phyloP scores from a whole-genome alignment of 1,284 basidiomycete genomes.

The Xanthoconium separans region DNA sequence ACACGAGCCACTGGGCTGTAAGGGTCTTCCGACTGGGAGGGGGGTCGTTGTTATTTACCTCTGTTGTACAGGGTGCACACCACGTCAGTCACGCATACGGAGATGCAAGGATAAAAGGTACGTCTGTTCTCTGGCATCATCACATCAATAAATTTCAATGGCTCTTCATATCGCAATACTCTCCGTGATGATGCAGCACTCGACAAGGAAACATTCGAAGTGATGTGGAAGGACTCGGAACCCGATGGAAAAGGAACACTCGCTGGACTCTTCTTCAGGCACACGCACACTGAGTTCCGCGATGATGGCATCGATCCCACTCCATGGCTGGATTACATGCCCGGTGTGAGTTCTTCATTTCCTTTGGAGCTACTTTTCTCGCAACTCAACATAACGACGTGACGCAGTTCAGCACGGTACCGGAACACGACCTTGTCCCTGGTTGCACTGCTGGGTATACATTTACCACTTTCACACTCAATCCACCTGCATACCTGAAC shows the following conservation, averaged over 20 bases:
- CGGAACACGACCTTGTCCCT: slow-evolving; percentile 42
- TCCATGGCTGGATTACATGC: slow-evolving; percentile 56
- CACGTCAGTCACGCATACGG: slow-evolving; percentile 58
- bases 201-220: slow-evolving; percentile 69
- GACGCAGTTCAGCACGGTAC: slow-evolving; percentile 51
- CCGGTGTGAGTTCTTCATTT: slow-evolving; percentile 47
- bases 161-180: neutral
- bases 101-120: slow-evolving; percentile 52
- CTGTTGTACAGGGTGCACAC: slow-evolving; percentile 53
- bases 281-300: slow-evolving; percentile 61
- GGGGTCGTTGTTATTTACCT: neutral
- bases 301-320: slow-evolving; percentile 40
- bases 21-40: slow-evolving; percentile 20
- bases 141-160: neutral
- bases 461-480: slow-evolving; percentile 69
- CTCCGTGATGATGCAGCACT: slow-evolving; percentile 43
- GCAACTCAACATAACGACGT: neutral
- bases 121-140: slow-evolving; percentile 11
- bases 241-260: slow-evolving; percentile 51
- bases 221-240: slow-evolving; percentile 68
- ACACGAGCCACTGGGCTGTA: slow-evolving; percentile 79
- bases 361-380: neutral
- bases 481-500: slow-evolving; percentile 64
- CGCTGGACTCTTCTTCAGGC: slow-evolving; percentile 59
- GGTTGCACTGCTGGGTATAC: slow-evolving; percentile 47